A percentile compares a stretch with the other conserved stretches of the same genome.
Conservation (phyloP, 169 alveolate species). For the Eimeria nieschulzi region DNA sequence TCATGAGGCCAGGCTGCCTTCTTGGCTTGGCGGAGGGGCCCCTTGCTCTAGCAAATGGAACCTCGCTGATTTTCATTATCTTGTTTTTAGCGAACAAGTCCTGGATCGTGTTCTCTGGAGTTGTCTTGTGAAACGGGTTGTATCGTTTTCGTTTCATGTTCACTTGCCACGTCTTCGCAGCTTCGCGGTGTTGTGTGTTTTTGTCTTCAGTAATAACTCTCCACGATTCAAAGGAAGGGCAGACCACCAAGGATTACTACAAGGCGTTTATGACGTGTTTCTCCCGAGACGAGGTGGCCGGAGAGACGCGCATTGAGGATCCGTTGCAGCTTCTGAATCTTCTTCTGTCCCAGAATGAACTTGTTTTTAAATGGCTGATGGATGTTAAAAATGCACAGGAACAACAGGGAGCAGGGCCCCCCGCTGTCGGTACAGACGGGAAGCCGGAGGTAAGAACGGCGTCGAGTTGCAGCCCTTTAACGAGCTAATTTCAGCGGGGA, state of each 20-base stretch:
- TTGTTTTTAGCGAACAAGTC: too few relatives aligned
- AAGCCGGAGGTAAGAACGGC: background rate
- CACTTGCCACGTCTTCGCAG: background rate
- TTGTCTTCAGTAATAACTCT: constrained; percentile 13
- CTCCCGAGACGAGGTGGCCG: constrained; percentile 18
- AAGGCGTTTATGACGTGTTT: constrained; percentile 27
- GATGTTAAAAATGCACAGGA: background rate
- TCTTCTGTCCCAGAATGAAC: constrained; percentile 36
- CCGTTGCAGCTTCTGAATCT: constrained; percentile 42
- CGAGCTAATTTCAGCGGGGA: too few relatives aligned
- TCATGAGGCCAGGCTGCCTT: too few relatives aligned
- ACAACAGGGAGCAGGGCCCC: background rate
- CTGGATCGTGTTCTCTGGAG: too few relatives aligned
- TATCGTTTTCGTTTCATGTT: background rate
- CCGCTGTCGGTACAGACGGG: background rate
- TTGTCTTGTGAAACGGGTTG: background rate
- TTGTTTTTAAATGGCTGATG: constrained; percentile 9
- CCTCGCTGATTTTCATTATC: too few relatives aligned
- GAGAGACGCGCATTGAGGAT: constrained; percentile 29
- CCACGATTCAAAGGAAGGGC: constrained; percentile 22
- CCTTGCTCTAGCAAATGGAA: too few relatives aligned
- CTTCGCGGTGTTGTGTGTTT: constrained; percentile 5
- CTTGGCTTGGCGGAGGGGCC: too few relatives aligned
- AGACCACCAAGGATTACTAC: constrained; percentile 31
- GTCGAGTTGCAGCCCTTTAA: too few relatives aligned